Base-by-base conservation (phyloP, 257 asterid genomes). In the Gynochthodes officinalis region DNA sequence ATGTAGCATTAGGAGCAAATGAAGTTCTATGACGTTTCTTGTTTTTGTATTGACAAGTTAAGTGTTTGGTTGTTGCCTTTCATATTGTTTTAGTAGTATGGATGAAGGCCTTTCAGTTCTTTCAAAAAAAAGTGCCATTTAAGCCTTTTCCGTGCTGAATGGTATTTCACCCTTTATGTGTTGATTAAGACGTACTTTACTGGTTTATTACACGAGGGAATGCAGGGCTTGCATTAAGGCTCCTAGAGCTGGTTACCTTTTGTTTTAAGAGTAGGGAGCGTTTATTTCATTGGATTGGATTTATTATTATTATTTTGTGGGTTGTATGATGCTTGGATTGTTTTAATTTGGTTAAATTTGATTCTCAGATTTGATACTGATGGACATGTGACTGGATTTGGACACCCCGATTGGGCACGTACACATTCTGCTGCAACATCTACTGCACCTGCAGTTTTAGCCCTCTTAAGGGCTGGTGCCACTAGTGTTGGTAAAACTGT, bases 341-440 rank as follows among this genome's bases (percentile, higher is more conserved):
- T 46, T 6, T 48, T 46, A 52, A 19, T 32, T 48, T 62, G 67
- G 44, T 37, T 11, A 63, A 21, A 71, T 39, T 46, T 72, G 76
- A 60, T 70, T 67, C 2, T 15, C 79, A 91, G 97, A 83, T 93
- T 89, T 77, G 96, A 93, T 78, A 76, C 89, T 70, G 87, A 89
- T 48, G 98, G 96, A 18, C 49, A 85, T 46, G 90, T 89, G 71
- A 88, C 94, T 49, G 94, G 98, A 30, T 93, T 93, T 65, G 98
- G 98, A 62, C 89, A 88, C 77, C 96, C 97, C 1, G 93, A 91
- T 58, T 91, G 98, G 98, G 87, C 80, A 1, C 78, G 82, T 72
- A 91, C 98, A 25, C 98, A 93, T 81, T 65, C 92, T 15, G 87
- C 79, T 30, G 96, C 98, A 54, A 78, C 78, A 67, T 74, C 86